These are phyloP conservation scores for Linum usitatissimum DNA, from an alignment of 345 rosid species.

Conservation along the genomic window DNA sequence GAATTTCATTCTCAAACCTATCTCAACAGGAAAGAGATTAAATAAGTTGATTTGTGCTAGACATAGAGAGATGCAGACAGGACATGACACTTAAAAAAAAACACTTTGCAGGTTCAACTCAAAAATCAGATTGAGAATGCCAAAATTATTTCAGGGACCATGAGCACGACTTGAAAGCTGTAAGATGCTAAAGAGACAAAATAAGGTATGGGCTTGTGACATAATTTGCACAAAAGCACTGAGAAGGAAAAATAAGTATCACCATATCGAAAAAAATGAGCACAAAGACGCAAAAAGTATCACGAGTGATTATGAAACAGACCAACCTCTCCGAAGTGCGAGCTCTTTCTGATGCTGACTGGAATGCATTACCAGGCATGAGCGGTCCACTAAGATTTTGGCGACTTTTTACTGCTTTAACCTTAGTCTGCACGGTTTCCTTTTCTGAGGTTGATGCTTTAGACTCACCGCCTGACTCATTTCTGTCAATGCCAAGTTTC, in stretches of 20 bases:
- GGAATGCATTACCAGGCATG: constrained; percentile 40
- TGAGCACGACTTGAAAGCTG: background rate
- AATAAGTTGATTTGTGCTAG: constrained; percentile 8
- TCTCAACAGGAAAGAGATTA: constrained; percentile 9
- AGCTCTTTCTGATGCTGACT: constrained; percentile 50
- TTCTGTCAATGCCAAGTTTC: constrained; percentile 28
- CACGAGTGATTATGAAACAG: constrained; percentile 6
- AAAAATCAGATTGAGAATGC: background rate
- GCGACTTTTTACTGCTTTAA: constrained; percentile 44
- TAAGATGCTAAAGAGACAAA: background rate
- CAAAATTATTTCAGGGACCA: background rate
- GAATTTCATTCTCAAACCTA: constrained; percentile 62
- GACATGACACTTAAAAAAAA: too few species aligned
- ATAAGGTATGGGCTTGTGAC: too few species aligned
- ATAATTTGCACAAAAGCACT: too few species aligned
- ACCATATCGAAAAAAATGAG: too few species aligned
- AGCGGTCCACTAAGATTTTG: constrained; percentile 92
- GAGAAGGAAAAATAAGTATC: too few species aligned
- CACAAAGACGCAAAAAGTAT: too few species aligned
- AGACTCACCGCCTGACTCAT: constrained; percentile 37
- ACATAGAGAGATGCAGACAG: background rate
- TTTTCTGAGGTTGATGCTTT: constrained; percentile 42
- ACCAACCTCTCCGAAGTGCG: constrained; percentile 57
- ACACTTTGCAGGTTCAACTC: background rate
- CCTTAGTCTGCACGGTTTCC: constrained; percentile 32